Percentiles rank a stretch among this genome's conserved stretches.
phyloP scores from a whole-genome alignment of 805 yeast species.

The Candida qinlingensis region DNA sequence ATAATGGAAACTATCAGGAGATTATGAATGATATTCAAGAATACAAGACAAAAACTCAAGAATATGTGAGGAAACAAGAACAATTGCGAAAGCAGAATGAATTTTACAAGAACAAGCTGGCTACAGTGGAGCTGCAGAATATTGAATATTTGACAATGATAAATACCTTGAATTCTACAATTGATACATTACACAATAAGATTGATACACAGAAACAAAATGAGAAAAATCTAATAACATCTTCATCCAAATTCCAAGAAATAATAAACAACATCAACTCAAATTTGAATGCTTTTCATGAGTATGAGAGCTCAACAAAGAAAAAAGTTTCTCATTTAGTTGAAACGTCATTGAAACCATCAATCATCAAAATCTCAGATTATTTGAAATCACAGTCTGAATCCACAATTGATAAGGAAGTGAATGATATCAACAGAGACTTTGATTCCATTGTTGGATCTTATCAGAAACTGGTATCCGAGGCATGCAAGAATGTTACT shows the following conservation, averaged over 20 bases:
- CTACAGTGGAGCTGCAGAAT: slow-evolving; percentile 19
- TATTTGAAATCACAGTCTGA: not conserved
- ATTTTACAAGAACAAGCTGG: slow-evolving; percentile 20
- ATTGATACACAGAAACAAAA: slow-evolving; percentile 27
- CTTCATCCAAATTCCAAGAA: slow-evolving; percentile 29
- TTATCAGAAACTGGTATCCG: slow-evolving; percentile 17
- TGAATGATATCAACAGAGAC: slow-evolving; percentile 10
- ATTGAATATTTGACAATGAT: slow-evolving; percentile 21
- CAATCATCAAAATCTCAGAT: slow-evolving; percentile 4
- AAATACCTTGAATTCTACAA: slow-evolving; percentile 23
- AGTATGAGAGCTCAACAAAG: slow-evolving; percentile 20
- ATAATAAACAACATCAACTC: slow-evolving; percentile 26
- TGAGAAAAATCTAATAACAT: slow-evolving; percentile 28
- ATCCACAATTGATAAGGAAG: slow-evolving; percentile 1
- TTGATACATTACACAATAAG: slow-evolving; percentile 25
- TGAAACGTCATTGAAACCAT: slow-evolving; percentile 4
- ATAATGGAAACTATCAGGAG: slow-evolving; percentile 52
- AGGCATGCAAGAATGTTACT: slow-evolving; percentile 21
- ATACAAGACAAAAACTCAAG: slow-evolving; percentile 44
- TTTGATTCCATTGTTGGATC: slow-evolving; percentile 10
- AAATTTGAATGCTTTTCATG: slow-evolving; percentile 23
- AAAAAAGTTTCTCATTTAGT: slow-evolving; percentile 11
- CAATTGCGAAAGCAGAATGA: slow-evolving; percentile 34
- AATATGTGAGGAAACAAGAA: slow-evolving; percentile 37
- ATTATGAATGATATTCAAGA: slow-evolving; percentile 44